Conservation (phyloP, 352 stramenopile species). For the Pythium brachiatum region DNA sequence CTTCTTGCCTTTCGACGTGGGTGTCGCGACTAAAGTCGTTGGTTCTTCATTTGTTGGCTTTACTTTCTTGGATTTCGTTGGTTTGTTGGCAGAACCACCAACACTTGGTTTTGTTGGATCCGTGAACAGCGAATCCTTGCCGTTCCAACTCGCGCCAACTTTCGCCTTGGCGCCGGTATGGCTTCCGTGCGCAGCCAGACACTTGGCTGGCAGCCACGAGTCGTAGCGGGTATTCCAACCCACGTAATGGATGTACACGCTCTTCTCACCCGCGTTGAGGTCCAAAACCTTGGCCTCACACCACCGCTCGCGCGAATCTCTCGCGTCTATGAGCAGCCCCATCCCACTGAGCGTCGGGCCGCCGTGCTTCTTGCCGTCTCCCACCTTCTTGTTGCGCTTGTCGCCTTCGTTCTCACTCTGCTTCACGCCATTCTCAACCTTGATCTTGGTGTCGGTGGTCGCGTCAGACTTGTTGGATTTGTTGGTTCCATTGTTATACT, state of each 20-base stretch:
- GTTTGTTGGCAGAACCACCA: slow-evolving; percentile 10
- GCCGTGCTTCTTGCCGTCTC: neutral
- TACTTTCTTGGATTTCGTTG: neutral
- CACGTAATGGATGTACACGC: slow-evolving; percentile 70
- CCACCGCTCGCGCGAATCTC: slow-evolving; percentile 51
- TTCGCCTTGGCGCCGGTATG: slow-evolving; percentile 36
- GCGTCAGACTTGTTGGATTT: slow-evolving; percentile 3
- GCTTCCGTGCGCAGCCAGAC: slow-evolving; percentile 50
- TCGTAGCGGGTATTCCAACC: slow-evolving; percentile 77
- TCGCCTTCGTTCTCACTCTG: slow-evolving; percentile 7
- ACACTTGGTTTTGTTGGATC: slow-evolving; percentile 7
- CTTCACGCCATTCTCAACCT: neutral
- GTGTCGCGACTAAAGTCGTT: neutral
- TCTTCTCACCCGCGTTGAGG: slow-evolving; percentile 32
- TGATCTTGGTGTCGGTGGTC: neutral
- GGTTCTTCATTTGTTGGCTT: slow-evolving; percentile 6
- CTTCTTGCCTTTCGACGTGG: neutral
- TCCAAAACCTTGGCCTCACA: slow-evolving; percentile 60
- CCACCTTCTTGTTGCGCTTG: slow-evolving; percentile 31
- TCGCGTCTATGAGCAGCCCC: slow-evolving; percentile 58
- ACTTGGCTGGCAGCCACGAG: slow-evolving; percentile 47
- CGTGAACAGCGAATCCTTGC: slow-evolving; percentile 26
- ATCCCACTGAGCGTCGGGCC: slow-evolving; percentile 23
- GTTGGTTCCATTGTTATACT: neutral
- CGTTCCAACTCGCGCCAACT: slow-evolving; percentile 45